Conservation (phyloP, 2,329 filamentous ascomycete genomes). For the Beauveria sp. region DNA sequence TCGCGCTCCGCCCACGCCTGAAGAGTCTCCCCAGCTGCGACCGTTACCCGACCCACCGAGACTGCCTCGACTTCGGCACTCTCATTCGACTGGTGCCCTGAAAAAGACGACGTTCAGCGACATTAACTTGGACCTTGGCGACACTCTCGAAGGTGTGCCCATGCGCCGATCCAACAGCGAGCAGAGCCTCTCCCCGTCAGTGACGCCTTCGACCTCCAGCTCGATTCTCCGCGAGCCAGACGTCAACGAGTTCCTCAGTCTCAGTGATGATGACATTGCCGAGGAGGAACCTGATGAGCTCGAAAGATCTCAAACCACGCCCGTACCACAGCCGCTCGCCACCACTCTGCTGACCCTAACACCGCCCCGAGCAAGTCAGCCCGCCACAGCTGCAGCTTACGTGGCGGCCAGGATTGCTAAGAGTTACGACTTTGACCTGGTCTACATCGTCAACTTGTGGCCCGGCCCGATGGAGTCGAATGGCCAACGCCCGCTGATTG, state of each 20-base stretch:
- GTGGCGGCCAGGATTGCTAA: conserved; percentile 48
- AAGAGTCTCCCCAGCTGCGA: conserved; percentile 27
- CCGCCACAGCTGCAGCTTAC: conserved; percentile 42
- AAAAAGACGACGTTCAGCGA: conserved; percentile 20
- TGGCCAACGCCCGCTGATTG: conserved; percentile 28
- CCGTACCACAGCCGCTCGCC: conserved; percentile 18
- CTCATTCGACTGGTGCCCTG: conserved; percentile 22
- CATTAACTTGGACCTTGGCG: conserved; percentile 20
- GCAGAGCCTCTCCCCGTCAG: conserved; percentile 23
- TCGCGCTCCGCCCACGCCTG: conserved; percentile 24
- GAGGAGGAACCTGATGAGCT: conserved; percentile 26
- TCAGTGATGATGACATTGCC: conserved; percentile 52
- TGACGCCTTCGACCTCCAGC: conserved; percentile 21
- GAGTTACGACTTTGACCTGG: conserved; percentile 48
- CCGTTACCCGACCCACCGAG: conserved; percentile 18
- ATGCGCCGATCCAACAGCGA: conserved; percentile 23
- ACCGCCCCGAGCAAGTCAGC: conserved; percentile 35
- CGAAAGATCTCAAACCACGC: conserved; percentile 17
- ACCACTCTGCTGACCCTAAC: conserved; percentile 34
- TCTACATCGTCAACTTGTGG: conserved; percentile 54
- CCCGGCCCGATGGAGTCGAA: conserved; percentile 24
- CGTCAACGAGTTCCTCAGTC: conserved; percentile 44
- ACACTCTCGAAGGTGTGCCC: conserved; percentile 18
- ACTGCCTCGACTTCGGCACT: conserved; percentile 17
- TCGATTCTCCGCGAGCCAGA: conserved; percentile 41